phyloP scores from a whole-genome alignment of 805 yeast species.

The Candida sakaeoensis region DNA sequence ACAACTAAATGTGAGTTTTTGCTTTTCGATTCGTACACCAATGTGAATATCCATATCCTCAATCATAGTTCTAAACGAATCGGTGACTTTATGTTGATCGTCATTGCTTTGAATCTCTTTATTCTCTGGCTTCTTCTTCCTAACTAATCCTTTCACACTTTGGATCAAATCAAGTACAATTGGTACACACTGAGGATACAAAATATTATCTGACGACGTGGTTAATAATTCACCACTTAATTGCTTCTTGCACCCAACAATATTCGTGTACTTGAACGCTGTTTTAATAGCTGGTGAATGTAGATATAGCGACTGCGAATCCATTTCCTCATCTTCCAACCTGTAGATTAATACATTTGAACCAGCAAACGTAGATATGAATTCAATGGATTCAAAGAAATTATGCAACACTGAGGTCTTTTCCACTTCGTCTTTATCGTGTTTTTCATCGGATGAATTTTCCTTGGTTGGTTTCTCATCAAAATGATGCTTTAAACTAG shows the following conservation, averaged over 20 bases:
- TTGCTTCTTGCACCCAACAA: conserved; percentile 39
- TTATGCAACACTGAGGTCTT: conserved; percentile 3
- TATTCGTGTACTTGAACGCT: conserved; percentile 45
- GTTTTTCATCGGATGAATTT: too few species aligned
- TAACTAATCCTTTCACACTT: conserved; percentile 48
- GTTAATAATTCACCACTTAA: conserved; percentile 54
- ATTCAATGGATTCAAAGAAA: conserved; percentile 41
- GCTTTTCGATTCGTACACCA: conserved; percentile 65
- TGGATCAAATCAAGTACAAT: conserved; percentile 58
- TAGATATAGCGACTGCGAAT: conserved; percentile 53
- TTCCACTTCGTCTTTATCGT: conserved; percentile 11
- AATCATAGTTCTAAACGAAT: conserved; percentile 27
- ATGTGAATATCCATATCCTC: conserved; percentile 58
- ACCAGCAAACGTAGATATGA: conserved; percentile 62
- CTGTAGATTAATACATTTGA: conserved; percentile 54
- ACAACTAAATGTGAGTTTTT: conserved; percentile 76
- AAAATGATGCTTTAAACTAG: conserved; percentile 4
- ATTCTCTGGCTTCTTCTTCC: conserved; percentile 13
- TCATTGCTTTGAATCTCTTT: conserved; percentile 12
- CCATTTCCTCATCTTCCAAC: conserved; percentile 32
- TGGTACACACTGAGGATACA: conserved; percentile 77
- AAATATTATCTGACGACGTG: conserved; percentile 65
- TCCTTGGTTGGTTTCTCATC: conserved; percentile 12
- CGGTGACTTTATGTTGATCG: conserved; percentile 34
- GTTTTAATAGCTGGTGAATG: conserved; percentile 74